These are phyloP conservation scores for Backusella luteola DNA, from an alignment of 192 early-diverging fungal species.

Conservation along the genomic window DNA sequence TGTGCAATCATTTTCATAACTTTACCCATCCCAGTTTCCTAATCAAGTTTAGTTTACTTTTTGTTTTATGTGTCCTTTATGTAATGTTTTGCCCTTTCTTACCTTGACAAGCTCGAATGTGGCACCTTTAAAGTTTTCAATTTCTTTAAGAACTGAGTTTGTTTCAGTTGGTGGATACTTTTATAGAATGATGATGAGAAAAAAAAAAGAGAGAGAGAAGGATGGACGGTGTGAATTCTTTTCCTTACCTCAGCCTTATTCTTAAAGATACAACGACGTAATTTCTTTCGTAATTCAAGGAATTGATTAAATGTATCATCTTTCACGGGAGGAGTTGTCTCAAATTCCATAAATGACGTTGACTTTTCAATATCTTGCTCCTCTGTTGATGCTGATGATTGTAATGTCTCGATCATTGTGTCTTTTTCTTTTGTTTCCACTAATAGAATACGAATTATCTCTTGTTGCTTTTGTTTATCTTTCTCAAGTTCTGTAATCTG, in stretches of 20 bases:
- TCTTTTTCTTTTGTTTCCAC: neutral
- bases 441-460: neutral
- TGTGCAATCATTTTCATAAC: constrained; percentile 32
- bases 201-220: neutral
- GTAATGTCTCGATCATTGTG: neutral
- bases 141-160: constrained; percentile 21
- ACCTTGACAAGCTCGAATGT: constrained; percentile 39
- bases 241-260: constrained; percentile 14
- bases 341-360: neutral
- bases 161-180: neutral
- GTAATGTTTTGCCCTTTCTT: neutral
- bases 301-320: constrained; percentile 14
- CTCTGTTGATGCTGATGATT: neutral
- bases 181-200: neutral
- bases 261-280: constrained; percentile 28
- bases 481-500: constrained; percentile 35
- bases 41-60: neutral
- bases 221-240: neutral
- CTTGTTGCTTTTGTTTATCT: constrained; percentile 21
- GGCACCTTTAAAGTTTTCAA: constrained; percentile 32
- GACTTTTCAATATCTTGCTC: neutral
- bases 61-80: neutral
- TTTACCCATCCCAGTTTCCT: constrained; percentile 42
- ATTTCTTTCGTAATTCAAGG: constrained; percentile 29
- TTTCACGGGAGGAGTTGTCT: neutral